phyloP scores from a whole-genome alignment of 1,284 basidiomycete species.

The Papiliotrema fonsecae region DNA sequence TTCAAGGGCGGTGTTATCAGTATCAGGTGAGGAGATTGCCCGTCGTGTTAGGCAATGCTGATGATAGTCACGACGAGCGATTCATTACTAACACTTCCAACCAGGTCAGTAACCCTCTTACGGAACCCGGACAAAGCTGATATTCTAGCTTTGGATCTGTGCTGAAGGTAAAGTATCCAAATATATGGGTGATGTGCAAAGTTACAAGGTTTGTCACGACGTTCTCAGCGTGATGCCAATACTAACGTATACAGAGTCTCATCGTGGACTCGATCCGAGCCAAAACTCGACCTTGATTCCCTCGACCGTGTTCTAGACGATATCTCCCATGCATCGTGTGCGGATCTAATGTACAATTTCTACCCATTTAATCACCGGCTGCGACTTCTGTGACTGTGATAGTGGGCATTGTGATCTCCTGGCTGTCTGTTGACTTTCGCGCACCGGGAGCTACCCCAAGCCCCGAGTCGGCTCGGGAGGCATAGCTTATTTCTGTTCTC shows the following conservation, averaged over 20 bases:
- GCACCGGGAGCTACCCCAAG: no score
- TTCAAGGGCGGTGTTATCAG: slow-evolving; percentile 86
- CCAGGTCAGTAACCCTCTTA: slow-evolving; percentile 12
- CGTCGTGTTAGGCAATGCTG: slow-evolving; percentile 54
- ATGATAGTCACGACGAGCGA: slow-evolving; percentile 69
- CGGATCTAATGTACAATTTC: no score
- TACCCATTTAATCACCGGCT: no score
- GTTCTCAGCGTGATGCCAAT: background rate
- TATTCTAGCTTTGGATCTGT: slow-evolving; percentile 59
- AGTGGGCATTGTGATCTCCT: no score
- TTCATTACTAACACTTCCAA: slow-evolving; percentile 69
- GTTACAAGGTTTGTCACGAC: slow-evolving; percentile 62
- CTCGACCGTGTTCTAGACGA: no score
- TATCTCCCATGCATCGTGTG: no score
- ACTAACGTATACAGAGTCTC: slow-evolving; percentile 52
- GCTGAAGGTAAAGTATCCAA: slow-evolving; percentile 76
- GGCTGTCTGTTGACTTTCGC: no score
- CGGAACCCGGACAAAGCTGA: slow-evolving; percentile 62
- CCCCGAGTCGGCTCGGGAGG: no score
- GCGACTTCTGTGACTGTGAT: no score
- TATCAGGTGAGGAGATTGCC: slow-evolving; percentile 28
- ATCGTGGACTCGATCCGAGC: slow-evolving; percentile 74
- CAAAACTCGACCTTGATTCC: slow-evolving; percentile 35
- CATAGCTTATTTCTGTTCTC: no score
- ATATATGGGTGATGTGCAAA: slow-evolving; percentile 84